Evolutionary conservation across 495 filamentous ascomycete species (phyloP), one percentile per base, ranked within the genome.

Genomic region (Aspergillus sparsus): DNA sequence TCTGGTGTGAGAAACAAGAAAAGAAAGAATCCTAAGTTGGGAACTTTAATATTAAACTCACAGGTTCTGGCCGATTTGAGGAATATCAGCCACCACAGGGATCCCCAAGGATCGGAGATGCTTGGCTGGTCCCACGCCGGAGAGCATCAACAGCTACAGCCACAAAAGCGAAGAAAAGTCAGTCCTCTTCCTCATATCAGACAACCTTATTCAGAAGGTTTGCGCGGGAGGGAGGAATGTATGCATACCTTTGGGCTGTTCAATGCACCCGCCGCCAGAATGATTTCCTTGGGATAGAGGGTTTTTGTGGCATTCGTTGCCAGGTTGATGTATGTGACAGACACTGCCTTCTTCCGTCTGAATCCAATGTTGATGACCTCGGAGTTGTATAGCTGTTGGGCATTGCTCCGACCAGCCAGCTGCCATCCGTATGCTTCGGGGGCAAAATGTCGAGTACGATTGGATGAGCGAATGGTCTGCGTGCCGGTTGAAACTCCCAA

Each of bases 61-160:
- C 7, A 37, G 51, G 31, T 41, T 54, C 15, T 54, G 9, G 35
- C 52, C 52, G n/a, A 55, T 9, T 32, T 55, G 34, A 13, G 52
- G n/a, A 13, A 55, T 32, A 18, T 55, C 27, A 11, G 3, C 31
- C 11, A 55, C 36, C 1, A 55, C 16, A 1, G 36, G 16, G 16
- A 55, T 55, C 5, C 37, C 37, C 2, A 55, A 10, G 15, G 16
- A 6, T 3, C 42, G 11, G 2, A 55, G 34, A 37, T 53, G 50
- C 1, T 35, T 15, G 5, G 31, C 12, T 6, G 50, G 50, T 12
- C 50, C 50, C 5, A 53, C 31, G 33, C 50, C 50, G 7, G 50
- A 53, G 32, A 53, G 50, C 50, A 53, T 53, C 10, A 53, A 34
- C 10, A 53, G 15, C 45, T 49, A 16, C 9, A 41, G 37, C 21